A percentile compares a stretch with the other conserved stretches of the same genome.
phyloP scores from a whole-genome alignment of 768 basidiomycete species.

The Arthromyces matolae region DNA sequence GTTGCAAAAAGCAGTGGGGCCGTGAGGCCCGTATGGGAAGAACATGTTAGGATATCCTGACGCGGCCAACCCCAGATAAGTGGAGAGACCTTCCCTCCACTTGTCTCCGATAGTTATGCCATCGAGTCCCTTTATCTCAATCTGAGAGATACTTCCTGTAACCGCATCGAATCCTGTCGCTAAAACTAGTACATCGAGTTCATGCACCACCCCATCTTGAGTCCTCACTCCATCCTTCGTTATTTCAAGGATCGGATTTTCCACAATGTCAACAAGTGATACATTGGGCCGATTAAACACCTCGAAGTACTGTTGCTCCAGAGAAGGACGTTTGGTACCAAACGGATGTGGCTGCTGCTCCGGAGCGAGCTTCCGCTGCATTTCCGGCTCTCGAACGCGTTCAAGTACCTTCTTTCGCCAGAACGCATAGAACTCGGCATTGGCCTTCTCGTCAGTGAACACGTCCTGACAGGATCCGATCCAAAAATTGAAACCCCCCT shows the following conservation, averaged over 20 bases:
- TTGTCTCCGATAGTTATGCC: slow-evolving; percentile 18
- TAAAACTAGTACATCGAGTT: slow-evolving; percentile 20
- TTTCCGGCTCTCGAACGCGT: slow-evolving; percentile 16
- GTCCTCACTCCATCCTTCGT: slow-evolving; percentile 20
- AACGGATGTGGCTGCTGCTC: slow-evolving; percentile 21
- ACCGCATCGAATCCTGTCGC: slow-evolving; percentile 25
- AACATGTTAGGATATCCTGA: slow-evolving; percentile 25
- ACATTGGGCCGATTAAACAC: slow-evolving; percentile 25
- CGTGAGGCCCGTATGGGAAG: slow-evolving; percentile 24
- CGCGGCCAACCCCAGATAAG: slow-evolving; percentile 21
- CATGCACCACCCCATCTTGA: slow-evolving; percentile 17
- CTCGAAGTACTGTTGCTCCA: slow-evolving; percentile 22
- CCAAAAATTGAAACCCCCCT: slow-evolving; percentile 21
- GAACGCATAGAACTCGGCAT: slow-evolving; percentile 21
- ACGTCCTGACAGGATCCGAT: slow-evolving; percentile 17
- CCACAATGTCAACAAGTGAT: slow-evolving; percentile 17
- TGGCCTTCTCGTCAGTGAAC: slow-evolving; percentile 14
- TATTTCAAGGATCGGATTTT: slow-evolving; percentile 19
- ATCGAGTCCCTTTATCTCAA: slow-evolving; percentile 19
- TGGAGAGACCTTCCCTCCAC: slow-evolving; percentile 20
- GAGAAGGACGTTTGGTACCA: slow-evolving; percentile 20
- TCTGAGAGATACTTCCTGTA: slow-evolving; percentile 20
- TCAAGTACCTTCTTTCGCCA: slow-evolving; percentile 22
- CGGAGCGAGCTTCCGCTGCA: slow-evolving; percentile 24
- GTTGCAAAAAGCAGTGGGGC: slow-evolving; percentile 23